Conservation (phyloP, 2,329 filamentous ascomycete genomes). For the Tothia fuscella region DNA sequence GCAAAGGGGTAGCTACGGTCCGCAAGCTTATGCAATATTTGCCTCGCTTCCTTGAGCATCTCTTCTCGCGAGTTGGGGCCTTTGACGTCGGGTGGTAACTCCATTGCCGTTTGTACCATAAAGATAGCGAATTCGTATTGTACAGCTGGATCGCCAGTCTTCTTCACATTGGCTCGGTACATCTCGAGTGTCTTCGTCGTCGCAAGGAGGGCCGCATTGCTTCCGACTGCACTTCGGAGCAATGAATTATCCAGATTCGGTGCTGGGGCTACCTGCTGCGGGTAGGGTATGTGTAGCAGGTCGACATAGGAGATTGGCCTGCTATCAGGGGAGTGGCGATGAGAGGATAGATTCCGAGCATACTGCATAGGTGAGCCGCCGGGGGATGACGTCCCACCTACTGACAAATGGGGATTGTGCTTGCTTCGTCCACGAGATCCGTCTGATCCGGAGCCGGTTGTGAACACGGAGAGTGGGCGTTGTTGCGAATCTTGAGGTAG, state of each 20-base stretch:
- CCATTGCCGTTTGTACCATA: conserved; percentile 78
- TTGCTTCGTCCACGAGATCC: conserved; percentile 44
- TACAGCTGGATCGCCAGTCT: conserved; percentile 79
- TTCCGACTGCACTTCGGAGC: conserved; percentile 67
- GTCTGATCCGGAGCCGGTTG: conserved; percentile 56
- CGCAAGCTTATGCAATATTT: conserved; percentile 74
- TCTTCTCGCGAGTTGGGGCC: conserved; percentile 36
- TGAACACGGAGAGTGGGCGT: conserved; percentile 67
- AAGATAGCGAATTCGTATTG: conserved; percentile 97
- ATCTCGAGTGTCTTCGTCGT: conserved; percentile 92
- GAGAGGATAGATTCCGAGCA: conserved; percentile 38
- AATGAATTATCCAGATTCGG: conserved; percentile 66
- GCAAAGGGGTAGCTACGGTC: conserved; percentile 91
- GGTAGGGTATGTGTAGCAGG: conserved; percentile 56
- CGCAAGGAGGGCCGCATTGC: conserved; percentile 81
- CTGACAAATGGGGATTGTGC: conserved; percentile 28
- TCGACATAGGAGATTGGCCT: conserved; percentile 50
- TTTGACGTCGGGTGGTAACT: conserved; percentile 18
- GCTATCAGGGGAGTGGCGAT: conserved; percentile 43
- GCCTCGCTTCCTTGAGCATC: conserved; percentile 74
- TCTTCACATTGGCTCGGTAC: conserved; percentile 95
- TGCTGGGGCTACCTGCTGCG: conserved; percentile 58
- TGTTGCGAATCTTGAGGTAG: conserved; percentile 3
- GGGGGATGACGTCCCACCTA: conserved; percentile 27
- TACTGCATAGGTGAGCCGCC: conserved; percentile 29